Conservation (phyloP, 208 protist species). For the Trypanosoma platydactyli region DNA sequence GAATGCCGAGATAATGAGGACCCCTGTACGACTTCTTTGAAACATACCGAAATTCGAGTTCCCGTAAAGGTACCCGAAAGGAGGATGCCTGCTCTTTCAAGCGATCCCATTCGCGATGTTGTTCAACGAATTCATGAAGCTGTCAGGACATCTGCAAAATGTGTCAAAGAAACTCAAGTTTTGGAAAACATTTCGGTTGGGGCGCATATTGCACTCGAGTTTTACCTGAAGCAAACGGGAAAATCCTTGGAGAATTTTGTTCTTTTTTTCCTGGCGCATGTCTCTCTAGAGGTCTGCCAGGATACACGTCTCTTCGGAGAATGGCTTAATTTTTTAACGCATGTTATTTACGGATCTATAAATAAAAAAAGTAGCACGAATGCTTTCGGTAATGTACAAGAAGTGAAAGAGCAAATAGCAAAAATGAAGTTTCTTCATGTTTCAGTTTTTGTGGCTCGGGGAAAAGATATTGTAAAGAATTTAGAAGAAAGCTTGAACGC, state of each 20-base stretch:
- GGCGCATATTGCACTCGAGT: constrained; percentile 4
- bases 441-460: constrained; percentile 1
- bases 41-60: not conserved
- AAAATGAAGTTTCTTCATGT: not conserved
- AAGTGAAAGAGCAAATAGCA: not conserved
- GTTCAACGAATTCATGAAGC: constrained; percentile 7
- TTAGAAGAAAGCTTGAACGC: not conserved
- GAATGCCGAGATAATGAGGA: not conserved
- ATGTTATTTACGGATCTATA: constrained; percentile 17
- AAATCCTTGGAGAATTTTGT: constrained; percentile 10
- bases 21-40: not conserved
- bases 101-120: not conserved
- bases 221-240: constrained; percentile 11
- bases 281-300: constrained; percentile 8
- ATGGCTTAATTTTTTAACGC: constrained; percentile 19
- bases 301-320: constrained; percentile 17
- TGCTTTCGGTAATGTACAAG: not conserved
- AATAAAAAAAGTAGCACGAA: not conserved
- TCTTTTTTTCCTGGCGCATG: constrained; percentile 7
- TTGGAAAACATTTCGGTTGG: not conserved
- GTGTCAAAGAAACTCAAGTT: not conserved
- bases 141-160: not conserved
- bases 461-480: constrained; percentile 1
- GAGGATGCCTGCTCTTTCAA: constrained; percentile 4
- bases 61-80: constrained; percentile 5